Conservation (phyloP, 1,284 basidiomycete genomes). For the Amylostereum areolatum region DNA sequence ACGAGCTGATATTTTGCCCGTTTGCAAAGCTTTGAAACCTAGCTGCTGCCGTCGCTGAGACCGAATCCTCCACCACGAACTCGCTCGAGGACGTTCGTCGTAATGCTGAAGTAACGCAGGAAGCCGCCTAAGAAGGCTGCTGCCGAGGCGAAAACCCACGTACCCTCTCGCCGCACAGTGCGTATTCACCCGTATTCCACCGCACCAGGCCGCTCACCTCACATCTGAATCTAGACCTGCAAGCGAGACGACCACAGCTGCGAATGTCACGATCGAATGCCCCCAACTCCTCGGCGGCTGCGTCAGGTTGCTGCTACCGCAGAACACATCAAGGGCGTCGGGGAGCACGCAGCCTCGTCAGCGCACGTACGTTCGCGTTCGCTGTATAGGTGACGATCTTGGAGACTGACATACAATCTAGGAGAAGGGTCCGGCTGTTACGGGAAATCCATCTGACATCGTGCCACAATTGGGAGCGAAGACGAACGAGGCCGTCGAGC, state of each 20-base stretch:
- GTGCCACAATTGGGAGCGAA: conserved; percentile 37
- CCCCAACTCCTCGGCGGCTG: conserved; percentile 2
- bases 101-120: conserved; percentile 39
- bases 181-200: neutral
- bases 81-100: conserved; percentile 34
- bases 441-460: conserved; percentile 33
- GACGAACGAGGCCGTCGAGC: conserved; percentile 44
- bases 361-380: conserved; percentile 12
- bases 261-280: conserved; percentile 6
- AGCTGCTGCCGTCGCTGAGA: conserved; percentile 42
- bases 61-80: conserved; percentile 36
- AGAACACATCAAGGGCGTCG: conserved; percentile 11
- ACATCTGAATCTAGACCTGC: conserved; percentile 3
- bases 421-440: conserved; percentile 38
- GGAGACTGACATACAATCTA: conserved; percentile 16
- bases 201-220: too few species aligned
- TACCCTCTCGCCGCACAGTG: neutral
- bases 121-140: conserved; percentile 44
- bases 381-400: too few species aligned
- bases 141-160: conserved; percentile 22
- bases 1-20: conserved; percentile 10
- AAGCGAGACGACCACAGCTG: conserved; percentile 5
- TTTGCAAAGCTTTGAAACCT: conserved; percentile 37
- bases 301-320: conserved; percentile 11
- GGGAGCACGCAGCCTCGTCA: conserved; percentile 13